A percentile compares a stretch with the other conserved stretches of the same genome.
phyloP scores from a whole-genome alignment of 2,329 filamentous ascomycete genomes.

The Pseudogymnoascus sp. region DNA sequence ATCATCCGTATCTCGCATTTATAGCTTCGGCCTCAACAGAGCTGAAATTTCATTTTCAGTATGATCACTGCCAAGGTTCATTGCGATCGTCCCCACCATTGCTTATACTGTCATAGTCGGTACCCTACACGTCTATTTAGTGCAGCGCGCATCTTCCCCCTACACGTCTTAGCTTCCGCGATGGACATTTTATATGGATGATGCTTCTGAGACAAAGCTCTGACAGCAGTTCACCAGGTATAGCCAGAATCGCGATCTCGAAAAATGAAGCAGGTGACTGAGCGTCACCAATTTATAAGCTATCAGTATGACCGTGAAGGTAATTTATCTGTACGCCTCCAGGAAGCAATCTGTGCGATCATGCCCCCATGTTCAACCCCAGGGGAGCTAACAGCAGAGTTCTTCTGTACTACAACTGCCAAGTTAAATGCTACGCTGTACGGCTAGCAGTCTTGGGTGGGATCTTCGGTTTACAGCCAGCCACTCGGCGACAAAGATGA shows the following conservation, averaged over 20 bases:
- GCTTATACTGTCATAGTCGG: not conserved
- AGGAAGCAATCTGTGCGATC: not conserved
- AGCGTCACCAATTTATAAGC: not conserved
- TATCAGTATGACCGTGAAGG: not conserved
- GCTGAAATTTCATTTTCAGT: not conserved
- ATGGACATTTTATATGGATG: not conserved
- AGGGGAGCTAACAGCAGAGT: not conserved
- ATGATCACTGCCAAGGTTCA: not conserved
- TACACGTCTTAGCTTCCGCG: not conserved
- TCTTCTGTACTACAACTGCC: not conserved
- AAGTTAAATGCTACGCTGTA: not conserved
- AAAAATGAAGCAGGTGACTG: not conserved
- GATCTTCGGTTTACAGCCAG: conserved; percentile 4
- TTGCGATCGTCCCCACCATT: not conserved
- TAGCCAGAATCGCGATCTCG: not conserved
- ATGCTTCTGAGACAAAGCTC: not conserved
- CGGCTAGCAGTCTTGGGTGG: not conserved
- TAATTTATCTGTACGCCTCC: not conserved
- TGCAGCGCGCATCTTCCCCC: not conserved
- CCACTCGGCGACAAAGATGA: not conserved
- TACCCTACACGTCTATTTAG: conserved; percentile 3
- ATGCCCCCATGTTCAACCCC: not conserved
- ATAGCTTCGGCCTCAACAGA: not conserved
- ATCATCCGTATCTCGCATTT: not conserved
- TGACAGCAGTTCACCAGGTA: not conserved